Conservation (phyloP, 164 flowering plant species). For the Chloranthus sessilifolius region DNA sequence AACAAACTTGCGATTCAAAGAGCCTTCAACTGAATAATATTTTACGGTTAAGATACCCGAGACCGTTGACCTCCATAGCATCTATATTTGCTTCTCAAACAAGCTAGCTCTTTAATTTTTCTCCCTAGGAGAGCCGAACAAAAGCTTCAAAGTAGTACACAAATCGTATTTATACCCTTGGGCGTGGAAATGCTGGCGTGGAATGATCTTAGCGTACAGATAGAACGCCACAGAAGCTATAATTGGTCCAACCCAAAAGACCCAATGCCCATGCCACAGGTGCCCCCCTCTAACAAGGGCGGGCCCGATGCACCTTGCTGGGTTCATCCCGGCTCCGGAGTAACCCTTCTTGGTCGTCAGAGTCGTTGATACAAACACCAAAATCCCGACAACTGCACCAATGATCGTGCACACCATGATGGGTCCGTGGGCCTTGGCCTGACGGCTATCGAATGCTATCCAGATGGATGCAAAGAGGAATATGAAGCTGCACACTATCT, state of each 20-base stretch:
- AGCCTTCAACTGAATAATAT: too few relatives aligned
- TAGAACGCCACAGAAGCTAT: constrained; percentile 39
- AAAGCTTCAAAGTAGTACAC: constrained; percentile 1
- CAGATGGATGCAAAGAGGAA: constrained; percentile 45
- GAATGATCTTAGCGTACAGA: constrained; percentile 40
- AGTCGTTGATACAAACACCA: constrained; percentile 41
- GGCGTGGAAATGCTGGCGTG: constrained; percentile 23
- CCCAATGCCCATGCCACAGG: constrained; percentile 54
- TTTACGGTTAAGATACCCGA: too few relatives aligned
- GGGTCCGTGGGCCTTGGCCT: constrained; percentile 30
- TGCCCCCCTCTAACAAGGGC: constrained; percentile 59
- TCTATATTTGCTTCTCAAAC: too few relatives aligned
- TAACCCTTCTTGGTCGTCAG: constrained; percentile 48
- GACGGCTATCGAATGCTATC: constrained; percentile 44
- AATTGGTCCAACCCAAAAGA: constrained; percentile 53
- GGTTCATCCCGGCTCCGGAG: constrained; percentile 59
- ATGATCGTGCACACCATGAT: constrained; percentile 29
- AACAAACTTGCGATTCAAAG: too few relatives aligned
- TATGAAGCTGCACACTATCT: constrained; percentile 43
- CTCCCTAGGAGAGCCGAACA: too few relatives aligned
- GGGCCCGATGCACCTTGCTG: constrained; percentile 67
- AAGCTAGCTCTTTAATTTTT: too few relatives aligned
- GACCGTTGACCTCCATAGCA: too few relatives aligned
- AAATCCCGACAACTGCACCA: constrained; percentile 39
- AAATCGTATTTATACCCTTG: constrained; percentile 9